Evolutionary conservation across 192 early-diverging fungal genomes (phyloP), one percentile per base, ranked within the genome.

Genomic region (Cetraspora pellucida): DNA sequence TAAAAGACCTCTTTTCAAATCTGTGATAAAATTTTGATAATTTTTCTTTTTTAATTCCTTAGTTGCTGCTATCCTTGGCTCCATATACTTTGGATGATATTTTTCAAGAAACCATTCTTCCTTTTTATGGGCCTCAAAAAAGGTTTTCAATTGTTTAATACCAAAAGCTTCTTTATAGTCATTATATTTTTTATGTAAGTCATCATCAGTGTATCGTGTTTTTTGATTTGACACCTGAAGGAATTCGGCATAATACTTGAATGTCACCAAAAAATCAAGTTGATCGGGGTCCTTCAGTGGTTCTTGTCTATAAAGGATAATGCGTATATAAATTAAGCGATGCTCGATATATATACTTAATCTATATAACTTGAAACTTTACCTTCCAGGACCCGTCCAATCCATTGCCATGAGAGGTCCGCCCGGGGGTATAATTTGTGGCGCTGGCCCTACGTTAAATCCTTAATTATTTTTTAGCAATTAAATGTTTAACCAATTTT

Each of bases 41-140:
- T 85, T 81, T 46, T 84, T 82, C 11, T 77, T 78, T 75, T 93
- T 91, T 21, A 90, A 85, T 21, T 78, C 74, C 3, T 82, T 77
- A 11, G 92, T 81, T 70, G 89, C 81, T 31, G 84, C 73, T 43
- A 82, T 80, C 28, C 91, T 86, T 19, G 79, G 70, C 46, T 82
- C 77, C 58, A 91, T 91, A 1, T 86, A 79, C n/a, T 82, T 87
- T 8, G 95, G 95, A 79, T 97, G 93, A 77, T 96, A 98, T 74
- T 93, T 92, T 85, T 97, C 95, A 23, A 87, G 80, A 82, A 98
- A 98, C 96, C 97, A 98, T 74, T 95, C 95, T 28, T 92, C 89
- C 1, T 90, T 87, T 64, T 91, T 93, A 81, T 97, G 92, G 21
- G 81, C 81, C 1, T 86, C 82, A 82, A 93, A 96, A 78, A 96